phyloP scores from a whole-genome alignment of 2,329 filamentous ascomycete species.

The Neonectria sp. region DNA sequence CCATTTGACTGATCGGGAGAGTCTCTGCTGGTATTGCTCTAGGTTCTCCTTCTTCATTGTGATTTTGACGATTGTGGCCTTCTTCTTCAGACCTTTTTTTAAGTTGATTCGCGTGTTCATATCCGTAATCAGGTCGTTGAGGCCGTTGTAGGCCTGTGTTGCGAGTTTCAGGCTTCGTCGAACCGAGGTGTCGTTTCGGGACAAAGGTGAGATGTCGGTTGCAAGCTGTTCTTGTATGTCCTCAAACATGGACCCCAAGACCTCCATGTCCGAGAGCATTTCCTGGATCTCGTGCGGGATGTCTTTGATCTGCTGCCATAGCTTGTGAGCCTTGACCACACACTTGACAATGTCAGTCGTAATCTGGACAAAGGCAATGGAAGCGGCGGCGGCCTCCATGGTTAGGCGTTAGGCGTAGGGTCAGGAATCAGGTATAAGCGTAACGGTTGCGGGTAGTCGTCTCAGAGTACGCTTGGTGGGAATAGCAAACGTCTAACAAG shows the following conservation, averaged over 20 bases:
- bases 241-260: slow-evolving; percentile 32
- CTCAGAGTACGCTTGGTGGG: too few relatives aligned
- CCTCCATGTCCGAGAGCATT: slow-evolving; percentile 40
- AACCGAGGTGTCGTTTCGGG: slow-evolving; percentile 21
- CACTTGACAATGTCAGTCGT: slow-evolving; percentile 39
- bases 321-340: slow-evolving; percentile 36
- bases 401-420: background rate
- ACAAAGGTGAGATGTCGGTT: slow-evolving; percentile 9
- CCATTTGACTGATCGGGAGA: slow-evolving; percentile 33
- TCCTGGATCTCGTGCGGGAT: slow-evolving; percentile 40
- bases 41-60: slow-evolving; percentile 38
- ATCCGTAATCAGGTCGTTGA: slow-evolving; percentile 36
- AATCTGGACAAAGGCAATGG: slow-evolving; percentile 46
- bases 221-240: slow-evolving; percentile 35
- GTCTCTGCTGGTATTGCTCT: slow-evolving; percentile 33
- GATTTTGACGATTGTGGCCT: slow-evolving; percentile 37
- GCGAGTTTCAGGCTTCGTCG: slow-evolving; percentile 25
- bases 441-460: background rate
- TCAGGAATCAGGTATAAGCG: background rate
- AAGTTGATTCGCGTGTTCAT: slow-evolving; percentile 30
- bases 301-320: slow-evolving; percentile 46
- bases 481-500: background rate
- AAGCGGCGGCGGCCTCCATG: slow-evolving; percentile 42
- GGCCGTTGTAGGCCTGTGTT: slow-evolving; percentile 26
- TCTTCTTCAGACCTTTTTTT: slow-evolving; percentile 35